Base-by-base conservation (phyloP, 129 eudicot genomes). In the Escallonia herrerae region DNA sequence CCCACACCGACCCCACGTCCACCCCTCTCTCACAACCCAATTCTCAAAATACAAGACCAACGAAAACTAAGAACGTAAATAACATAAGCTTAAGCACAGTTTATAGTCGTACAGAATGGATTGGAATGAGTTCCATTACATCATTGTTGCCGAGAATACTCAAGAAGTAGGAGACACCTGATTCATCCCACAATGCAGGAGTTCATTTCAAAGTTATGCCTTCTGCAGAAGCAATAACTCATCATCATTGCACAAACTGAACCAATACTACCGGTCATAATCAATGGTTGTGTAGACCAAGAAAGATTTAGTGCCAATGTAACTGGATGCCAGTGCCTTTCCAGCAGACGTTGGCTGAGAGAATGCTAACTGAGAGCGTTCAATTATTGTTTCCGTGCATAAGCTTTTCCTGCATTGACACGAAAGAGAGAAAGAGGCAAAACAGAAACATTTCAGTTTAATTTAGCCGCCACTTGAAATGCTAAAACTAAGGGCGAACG, bases 301-400 rank as follows among this genome's bases (percentile, higher is more conserved):
- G 72, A 85, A 83, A 43, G 96, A 85, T 15, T n/a, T 7, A 3
- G 81, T 79, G 61, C 78, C 73, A 2, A 80, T 78, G 55, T 85
- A 91, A 63, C 72, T 75, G 74, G 85, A 74, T 15, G 95, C 89
- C 83, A 87, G 70, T 33, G 90, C 87, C 83, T 73, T 87, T 58
- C 96, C 97, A 1, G 64, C 86, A 53, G 87, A 73, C 50, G 97
- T 82, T 58, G 95, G 97, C 45, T 78, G 88, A 62, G 94, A 91
- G 72, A 82, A 91, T 55, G 95, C 97, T 63, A 91, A 40, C 66
- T 84, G 74, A 9, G 72, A 66, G 22, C 56, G 73, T 64, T 85
- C 83, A 5, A 91, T 78, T 40, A 64, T 48, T 70, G 37, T 45
- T 43, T 40, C 91, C 8, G 13, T 6, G 58, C 81, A 65, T 74